A percentile compares a stretch with the other conserved stretches of the same genome.
Evolutionary conservation across 129 eudicot genomes (phyloP).

Genomic region (Erigeron canadensis): DNA sequence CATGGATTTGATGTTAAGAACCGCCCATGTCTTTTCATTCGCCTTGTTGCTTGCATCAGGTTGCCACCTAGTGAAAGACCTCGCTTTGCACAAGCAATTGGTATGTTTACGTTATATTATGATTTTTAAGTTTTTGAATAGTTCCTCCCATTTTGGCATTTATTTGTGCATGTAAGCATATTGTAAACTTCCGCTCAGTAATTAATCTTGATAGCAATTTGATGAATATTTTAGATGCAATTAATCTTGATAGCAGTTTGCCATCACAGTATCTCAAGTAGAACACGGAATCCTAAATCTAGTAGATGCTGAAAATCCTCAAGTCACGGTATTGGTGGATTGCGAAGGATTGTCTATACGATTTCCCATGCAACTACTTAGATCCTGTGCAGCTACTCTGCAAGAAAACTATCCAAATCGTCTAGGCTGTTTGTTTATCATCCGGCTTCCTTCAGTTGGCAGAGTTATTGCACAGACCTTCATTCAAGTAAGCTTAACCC

Average conservation of each 20-base stretch:
- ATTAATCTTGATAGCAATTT: no score
- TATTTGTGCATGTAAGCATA: background rate
- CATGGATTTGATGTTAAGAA: conserved; percentile 72
- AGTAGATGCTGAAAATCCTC: conserved; percentile 54
- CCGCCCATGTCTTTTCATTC: conserved; percentile 84
- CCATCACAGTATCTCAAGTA: conserved; percentile 80
- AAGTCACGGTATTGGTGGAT: conserved; percentile 79
- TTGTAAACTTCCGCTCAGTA: no score
- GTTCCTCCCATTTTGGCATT: background rate
- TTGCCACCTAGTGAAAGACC: conserved; percentile 80
- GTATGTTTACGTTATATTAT: conserved; percentile 38
- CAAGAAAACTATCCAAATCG: conserved; percentile 90
- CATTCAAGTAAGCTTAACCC: conserved; percentile 58
- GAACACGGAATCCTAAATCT: conserved; percentile 84
- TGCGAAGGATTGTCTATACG: conserved; percentile 86
- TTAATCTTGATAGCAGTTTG: conserved; percentile 12
- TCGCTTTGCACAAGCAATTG: conserved; percentile 83
- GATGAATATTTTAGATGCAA: background rate
- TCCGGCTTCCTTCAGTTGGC: conserved; percentile 86
- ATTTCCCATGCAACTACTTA: conserved; percentile 81
- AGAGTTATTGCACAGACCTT: conserved; percentile 89
- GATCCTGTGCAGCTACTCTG: conserved; percentile 70
- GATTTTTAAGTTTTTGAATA: background rate
- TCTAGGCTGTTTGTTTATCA: conserved; percentile 67
- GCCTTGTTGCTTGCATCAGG: conserved; percentile 82